These are phyloP conservation scores for Hamamelis virginiana DNA, from an alignment of 164 flowering plant genomes.

Conservation along the genomic window DNA sequence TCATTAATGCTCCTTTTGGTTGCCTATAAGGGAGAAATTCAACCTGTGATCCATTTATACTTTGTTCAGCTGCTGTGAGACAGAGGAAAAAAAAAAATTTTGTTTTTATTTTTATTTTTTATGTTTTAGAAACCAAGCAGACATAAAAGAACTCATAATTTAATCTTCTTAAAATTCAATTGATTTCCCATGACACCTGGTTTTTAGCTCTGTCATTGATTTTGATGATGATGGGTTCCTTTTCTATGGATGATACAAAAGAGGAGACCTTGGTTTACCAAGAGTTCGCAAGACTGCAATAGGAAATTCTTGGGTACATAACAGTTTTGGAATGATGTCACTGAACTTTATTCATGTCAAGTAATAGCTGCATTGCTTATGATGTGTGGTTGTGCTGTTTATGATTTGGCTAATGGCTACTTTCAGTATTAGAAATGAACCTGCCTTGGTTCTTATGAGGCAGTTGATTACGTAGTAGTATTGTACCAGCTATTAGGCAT, in stretches of 20 bases:
- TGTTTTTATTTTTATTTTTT: background rate
- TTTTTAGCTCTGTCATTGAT: background rate
- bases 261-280: background rate
- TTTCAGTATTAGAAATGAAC: background rate
- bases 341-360: background rate
- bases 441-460: too few species aligned
- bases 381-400: background rate
- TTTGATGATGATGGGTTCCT: background rate
- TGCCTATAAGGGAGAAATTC: background rate
- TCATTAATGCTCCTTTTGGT: background rate
- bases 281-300: background rate
- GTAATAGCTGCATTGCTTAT: background rate
- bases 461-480: background rate
- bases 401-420: background rate
- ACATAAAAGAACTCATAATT: background rate
- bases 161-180: background rate
- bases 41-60: background rate
- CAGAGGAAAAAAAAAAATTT: background rate
- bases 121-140: background rate
- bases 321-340: background rate
- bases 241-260: background rate
- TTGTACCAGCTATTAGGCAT: background rate
- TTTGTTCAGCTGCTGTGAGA: background rate
- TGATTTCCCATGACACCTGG: background rate
- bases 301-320: background rate